Base-by-base conservation (phyloP, 306 rosid species). In the Vigna mungo region DNA sequence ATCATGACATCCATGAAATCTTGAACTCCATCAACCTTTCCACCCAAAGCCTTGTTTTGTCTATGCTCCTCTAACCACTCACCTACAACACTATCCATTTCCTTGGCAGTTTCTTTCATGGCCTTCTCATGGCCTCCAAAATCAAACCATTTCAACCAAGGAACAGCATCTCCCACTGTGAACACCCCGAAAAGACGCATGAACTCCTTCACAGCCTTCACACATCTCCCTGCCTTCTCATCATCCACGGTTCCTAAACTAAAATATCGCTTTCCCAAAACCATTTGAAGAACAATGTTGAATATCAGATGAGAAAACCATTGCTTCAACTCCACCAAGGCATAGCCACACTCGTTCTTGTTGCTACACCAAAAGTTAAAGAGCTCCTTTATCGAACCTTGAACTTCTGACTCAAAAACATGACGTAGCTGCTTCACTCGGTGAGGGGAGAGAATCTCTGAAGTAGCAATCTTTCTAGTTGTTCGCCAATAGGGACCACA, bases 401-500 rank as follows among this genome's bases (percentile, higher is more conserved):
- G 30, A 8, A 78, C 18, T 23, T 78, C 82, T 0, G 72, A 77
- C 10, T 37, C 43, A 9, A 44, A 47, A 20, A 78, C 15, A 7
- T 56, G 49, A 2, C 9, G 10, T 3, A 73, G 36, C 3, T 20
- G 61, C 52, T 78, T 44, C 0, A 74, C 23, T 2, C 74, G 52
- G 5, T 36, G 77, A n/a, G 12, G 47, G 0, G 77, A 56, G 4
- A 83, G 72, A 0, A 83, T 14, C 76, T 83, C 63, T 1, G 34
- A 12, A 0, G 39, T 18, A 5, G 2, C 1, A 2, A 83, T 74
- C 27, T 83, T 78, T 3, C 83, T 66, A 0, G 68, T 0, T 9
- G 78, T 4, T 0, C 80, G 83, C 86, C 86, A 83, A 16, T 73
- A 83, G 0, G 74, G 4, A 2, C 86, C 86, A 21, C 78, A 68